A percentile compares a stretch with the other conserved stretches of the same genome.
These are phyloP conservation scores for Thielaviopsis ethacetica DNA, from an alignment of 2,329 filamentous ascomycete genomes.

Conservation along the genomic window DNA sequence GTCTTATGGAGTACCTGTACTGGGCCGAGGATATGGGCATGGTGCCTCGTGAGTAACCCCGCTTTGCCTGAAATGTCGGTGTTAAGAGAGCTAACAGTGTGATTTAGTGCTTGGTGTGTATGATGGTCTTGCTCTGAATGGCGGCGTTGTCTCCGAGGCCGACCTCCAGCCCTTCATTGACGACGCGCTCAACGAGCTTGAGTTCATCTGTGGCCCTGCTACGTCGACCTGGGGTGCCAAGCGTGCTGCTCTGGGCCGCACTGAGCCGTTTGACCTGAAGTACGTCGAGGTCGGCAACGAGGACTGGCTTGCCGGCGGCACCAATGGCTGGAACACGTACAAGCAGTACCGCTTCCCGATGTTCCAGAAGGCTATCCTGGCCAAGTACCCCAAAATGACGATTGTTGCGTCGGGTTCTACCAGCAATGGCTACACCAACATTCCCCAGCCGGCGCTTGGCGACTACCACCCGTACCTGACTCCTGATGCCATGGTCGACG, in stretches of 20 bases:
- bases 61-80: background rate
- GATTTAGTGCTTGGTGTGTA: constrained; percentile 37
- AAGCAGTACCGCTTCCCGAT: constrained; percentile 39
- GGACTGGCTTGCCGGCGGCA: constrained; percentile 40
- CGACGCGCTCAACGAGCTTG: constrained; percentile 44
- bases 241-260: constrained; percentile 42
- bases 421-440: constrained; percentile 23
- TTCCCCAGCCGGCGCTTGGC: constrained; percentile 26
- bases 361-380: constrained; percentile 42
- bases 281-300: constrained; percentile 55
- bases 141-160: constrained; percentile 31
- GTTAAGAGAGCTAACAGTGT: background rate
- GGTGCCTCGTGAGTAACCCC: constrained; percentile 25
- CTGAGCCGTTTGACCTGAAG: constrained; percentile 41
- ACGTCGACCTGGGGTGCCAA: constrained; percentile 38
- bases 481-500: constrained; percentile 32
- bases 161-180: constrained; percentile 40
- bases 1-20: constrained; percentile 44
- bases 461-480: constrained; percentile 36
- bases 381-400: constrained; percentile 38
- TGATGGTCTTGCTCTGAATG: constrained; percentile 38
- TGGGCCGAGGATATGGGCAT: constrained; percentile 45
- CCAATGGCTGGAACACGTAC: constrained; percentile 29
- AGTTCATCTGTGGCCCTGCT: constrained; percentile 41
- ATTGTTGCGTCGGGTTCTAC: constrained; percentile 34